A percentile compares a stretch with the other conserved stretches of the same genome.
These are phyloP conservation scores for Basipetospora chlamydospora DNA, from an alignment of 2,329 filamentous ascomycete species.

Conservation along the genomic window DNA sequence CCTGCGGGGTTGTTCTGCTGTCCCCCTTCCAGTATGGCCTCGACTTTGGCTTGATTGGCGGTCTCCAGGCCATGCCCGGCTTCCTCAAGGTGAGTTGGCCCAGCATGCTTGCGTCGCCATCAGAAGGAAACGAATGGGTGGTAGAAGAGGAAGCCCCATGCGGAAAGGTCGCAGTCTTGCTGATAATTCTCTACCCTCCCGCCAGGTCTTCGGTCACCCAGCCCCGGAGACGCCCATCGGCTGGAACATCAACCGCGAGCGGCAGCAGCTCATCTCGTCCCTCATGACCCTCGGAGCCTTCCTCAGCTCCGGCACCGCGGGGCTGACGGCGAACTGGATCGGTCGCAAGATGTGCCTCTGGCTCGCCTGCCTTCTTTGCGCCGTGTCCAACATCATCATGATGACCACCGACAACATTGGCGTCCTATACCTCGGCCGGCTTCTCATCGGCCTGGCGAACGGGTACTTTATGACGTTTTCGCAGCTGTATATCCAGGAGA, in stretches of 20 bases:
- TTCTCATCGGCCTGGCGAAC: conserved; percentile 41
- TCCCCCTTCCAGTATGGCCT: conserved; percentile 33
- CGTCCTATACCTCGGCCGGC: conserved; percentile 37
- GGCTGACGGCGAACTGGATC: conserved; percentile 20
- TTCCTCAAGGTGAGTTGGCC: conserved; percentile 20
- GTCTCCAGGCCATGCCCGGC: conserved; percentile 34
- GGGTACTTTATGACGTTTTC: conserved; percentile 43
- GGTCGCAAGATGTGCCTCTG: conserved; percentile 24
- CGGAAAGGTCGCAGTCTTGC: conserved; percentile 9
- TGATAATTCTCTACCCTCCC: conserved; percentile 14
- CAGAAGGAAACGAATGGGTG: too few relatives aligned
- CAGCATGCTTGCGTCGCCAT: too few relatives aligned
- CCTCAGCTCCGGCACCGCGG: conserved; percentile 25
- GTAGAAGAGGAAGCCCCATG: neutral
- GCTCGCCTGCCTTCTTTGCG: conserved; percentile 33
- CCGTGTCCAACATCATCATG: conserved; percentile 39
- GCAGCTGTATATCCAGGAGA: conserved; percentile 32
- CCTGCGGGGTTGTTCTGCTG: conserved; percentile 22
- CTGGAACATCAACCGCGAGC: conserved; percentile 28
- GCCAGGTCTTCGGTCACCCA: conserved; percentile 22
- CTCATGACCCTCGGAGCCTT: conserved; percentile 33
- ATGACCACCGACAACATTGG: conserved; percentile 37
- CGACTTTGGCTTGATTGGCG: conserved; percentile 35
- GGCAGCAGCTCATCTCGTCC: conserved; percentile 32
- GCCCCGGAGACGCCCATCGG: conserved; percentile 17